Base-by-base conservation (phyloP, 805 yeast species). In the Wickerhamomyces chaumierensis region DNA sequence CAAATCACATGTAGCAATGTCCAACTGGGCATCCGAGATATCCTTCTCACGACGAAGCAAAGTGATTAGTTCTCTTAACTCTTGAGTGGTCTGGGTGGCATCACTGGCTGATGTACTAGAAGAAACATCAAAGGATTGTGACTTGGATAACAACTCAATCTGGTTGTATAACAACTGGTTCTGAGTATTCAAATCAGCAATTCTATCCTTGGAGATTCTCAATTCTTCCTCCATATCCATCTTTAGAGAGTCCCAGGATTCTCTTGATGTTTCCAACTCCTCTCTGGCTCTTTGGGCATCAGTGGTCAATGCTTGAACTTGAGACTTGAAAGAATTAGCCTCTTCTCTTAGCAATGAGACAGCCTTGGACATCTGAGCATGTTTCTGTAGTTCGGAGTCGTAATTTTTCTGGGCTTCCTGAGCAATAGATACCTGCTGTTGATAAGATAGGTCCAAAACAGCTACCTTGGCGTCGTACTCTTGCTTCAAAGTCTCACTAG, bases 1-100 rank as follows among this genome's bases (percentile, higher is more conserved):
- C 40, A 69, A 68, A 47, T 82, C 92, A 41, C 75, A 73, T 11
- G 59, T 53, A 3, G 70, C 57, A 31, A 64, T 60, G 35, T 71
- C 73, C 23, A 75, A 61, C 48, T 78, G 81, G 8, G 76, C 69
- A 36, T 75, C 79, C 1, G 78, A 66, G 4, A 78, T 64, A 44
- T 86, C 94, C 49, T 79, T 81, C 47, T 84, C 94, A 43, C 80
- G 75, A 35, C 88, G 78, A 41, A 86, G 61, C 48, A 71, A 78
- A 2, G 67, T 53, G 28, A 86, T 60, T 20, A 85, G 68, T 44
- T 78, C 78, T 32, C 68, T 65, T 45, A 69, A 51, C 37, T 65
- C 69, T 35, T 51, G 49, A 19, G 38, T 35, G 9, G 48, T 35
- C 32, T 50, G 56, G 16, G 45, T 45, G 33, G 31, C 27, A 15